Evolutionary conservation across 2,329 filamentous ascomycete species (phyloP), one percentile per base, ranked within the genome.

Genomic region (Fusarium nisikadoi): DNA sequence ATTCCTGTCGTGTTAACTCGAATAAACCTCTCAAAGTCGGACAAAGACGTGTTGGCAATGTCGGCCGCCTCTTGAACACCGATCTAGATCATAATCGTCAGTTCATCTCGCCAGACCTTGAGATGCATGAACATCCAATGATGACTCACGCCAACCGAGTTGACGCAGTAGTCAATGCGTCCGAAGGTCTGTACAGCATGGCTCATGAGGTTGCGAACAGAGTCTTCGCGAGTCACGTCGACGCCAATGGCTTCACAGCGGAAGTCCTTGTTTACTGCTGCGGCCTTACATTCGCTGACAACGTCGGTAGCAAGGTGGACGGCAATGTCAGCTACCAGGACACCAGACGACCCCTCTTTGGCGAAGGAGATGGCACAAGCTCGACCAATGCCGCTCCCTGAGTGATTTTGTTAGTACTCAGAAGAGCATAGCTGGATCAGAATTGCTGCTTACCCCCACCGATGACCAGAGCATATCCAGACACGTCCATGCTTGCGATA

Each of bases 361-460:
- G 50, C 50, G 10, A 54, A 41, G 16, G 50, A 17, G 17, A 54
- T 38, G 20, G 50, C 20, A 29, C 35, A 39, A 54, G 35, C 50
- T 5, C 27, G 50, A n/a, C 50, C 50, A 23, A 54, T 54, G 19
- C 50, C 50, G 17, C 38, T 54, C 2, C 50, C 50, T 54, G 9
- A 6, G 2, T 12, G 5, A n/a, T 23, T 31, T 3, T 19, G 20
- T 54, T 6, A 41, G 50, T 19, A 13, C 20, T 1, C 2, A 29
- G 6, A 12, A 31, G 14, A n/a, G 9, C 3, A 8, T 20, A 23
- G 9, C 10, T 6, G 5, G 20, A 9, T 1, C 20, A n/a, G 5
- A 23, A 2, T n/a, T 13, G 7, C 6, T 54, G 23, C 50, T 54
- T 19, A 49, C 46, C n/a, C 36, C 35, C 50, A 41, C 50, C 50